Conservation (phyloP, 345 rosid species). For the Lepidium sativum region DNA sequence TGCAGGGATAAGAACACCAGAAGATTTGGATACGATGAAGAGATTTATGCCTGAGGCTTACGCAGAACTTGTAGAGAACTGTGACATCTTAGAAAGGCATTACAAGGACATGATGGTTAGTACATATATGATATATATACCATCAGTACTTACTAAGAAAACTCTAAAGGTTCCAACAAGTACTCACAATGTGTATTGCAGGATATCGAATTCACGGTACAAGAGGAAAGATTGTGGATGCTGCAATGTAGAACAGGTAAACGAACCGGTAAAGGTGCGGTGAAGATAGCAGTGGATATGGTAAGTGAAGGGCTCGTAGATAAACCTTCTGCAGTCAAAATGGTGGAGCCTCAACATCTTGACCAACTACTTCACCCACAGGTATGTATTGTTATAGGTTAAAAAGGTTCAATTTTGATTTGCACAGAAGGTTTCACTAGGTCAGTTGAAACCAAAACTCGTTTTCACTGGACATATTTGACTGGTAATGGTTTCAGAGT, state of each 20-base stretch:
- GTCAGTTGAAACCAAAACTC: background rate
- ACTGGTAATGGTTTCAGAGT: background rate
- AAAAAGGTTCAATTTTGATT: background rate
- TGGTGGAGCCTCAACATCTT: conserved; percentile 91
- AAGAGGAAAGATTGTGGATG: conserved; percentile 95
- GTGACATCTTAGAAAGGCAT: conserved; percentile 72
- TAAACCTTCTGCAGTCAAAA: conserved; percentile 46
- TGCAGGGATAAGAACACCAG: conserved; percentile 92
- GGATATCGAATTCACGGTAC: conserved; percentile 98
- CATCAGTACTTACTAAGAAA: background rate
- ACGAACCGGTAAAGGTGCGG: conserved; percentile 84
- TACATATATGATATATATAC: background rate
- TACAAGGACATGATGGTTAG: conserved; percentile 96
- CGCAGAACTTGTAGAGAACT: conserved; percentile 77
- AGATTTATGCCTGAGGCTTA: conserved; percentile 72
- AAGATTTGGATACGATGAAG: conserved; percentile 73
- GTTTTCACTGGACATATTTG: background rate
- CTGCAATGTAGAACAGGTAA: conserved; percentile 89
- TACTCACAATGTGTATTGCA: conserved; percentile 15
- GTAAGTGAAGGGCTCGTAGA: conserved; percentile 75
- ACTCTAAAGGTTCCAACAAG: background rate
- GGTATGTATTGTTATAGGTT: conserved; percentile 24
- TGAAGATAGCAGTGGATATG: conserved; percentile 93
- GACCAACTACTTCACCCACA: conserved; percentile 95
- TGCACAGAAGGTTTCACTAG: background rate